These are phyloP conservation scores for Aspergillus phoenicis DNA, from an alignment of 2,329 filamentous ascomycete species.

Conservation along the genomic window DNA sequence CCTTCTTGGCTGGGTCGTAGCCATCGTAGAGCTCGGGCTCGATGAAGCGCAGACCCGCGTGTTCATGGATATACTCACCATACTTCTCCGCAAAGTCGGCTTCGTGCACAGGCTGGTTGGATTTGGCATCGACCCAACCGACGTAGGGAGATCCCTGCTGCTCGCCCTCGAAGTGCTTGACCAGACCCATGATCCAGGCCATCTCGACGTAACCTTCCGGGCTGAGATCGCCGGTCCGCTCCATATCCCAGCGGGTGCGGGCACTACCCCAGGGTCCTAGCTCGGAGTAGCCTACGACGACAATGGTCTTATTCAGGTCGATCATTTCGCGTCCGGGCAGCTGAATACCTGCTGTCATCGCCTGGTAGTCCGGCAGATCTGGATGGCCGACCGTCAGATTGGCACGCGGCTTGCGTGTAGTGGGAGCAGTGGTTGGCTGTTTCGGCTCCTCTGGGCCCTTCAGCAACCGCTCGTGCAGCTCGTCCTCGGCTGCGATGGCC, in stretches of 20 bases:
- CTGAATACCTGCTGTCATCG: neutral
- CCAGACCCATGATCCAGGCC: conserved; percentile 16
- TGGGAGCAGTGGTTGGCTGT: neutral
- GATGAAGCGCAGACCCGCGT: conserved; percentile 91
- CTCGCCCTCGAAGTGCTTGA: conserved; percentile 3
- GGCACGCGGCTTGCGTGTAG: neutral
- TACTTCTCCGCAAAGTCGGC: conserved; percentile 1
- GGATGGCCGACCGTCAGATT: conserved; percentile 6
- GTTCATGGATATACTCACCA: conserved; percentile 68
- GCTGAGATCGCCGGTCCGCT: conserved; percentile 1
- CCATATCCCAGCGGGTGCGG: conserved; percentile 13
- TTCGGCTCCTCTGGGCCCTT: neutral
- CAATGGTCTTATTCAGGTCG: neutral
- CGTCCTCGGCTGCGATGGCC: neutral
- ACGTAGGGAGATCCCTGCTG: neutral
- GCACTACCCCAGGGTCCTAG: conserved; percentile 14
- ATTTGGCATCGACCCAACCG: conserved; percentile 6
- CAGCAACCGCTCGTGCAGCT: neutral
- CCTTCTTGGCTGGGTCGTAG: conserved; percentile 85
- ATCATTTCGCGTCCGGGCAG: neutral
- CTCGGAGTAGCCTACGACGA: conserved; percentile 8
- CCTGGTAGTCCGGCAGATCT: neutral
- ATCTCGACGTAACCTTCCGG: conserved; percentile 11
- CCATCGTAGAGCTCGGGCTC: neutral
- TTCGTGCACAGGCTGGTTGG: neutral